phyloP scores from a whole-genome alignment of 371 early-diverging fungal genomes.

The Actinomucor elegans region DNA sequence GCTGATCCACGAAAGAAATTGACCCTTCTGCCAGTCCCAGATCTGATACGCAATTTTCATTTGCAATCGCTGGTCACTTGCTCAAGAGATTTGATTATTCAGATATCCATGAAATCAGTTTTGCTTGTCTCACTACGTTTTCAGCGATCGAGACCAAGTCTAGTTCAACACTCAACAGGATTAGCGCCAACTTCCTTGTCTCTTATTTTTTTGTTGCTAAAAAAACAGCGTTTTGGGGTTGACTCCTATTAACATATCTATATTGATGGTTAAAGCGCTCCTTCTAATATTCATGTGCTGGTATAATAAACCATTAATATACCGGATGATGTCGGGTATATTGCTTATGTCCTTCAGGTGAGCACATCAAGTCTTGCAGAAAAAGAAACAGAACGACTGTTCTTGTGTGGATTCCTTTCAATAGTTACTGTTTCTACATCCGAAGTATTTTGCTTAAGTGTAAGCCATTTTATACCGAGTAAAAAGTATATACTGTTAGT shows the following conservation, averaged over 20 bases:
- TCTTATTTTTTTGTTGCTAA: conserved; percentile 51
- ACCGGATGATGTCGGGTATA: conserved; percentile 51
- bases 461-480: neutral
- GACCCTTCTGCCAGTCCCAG: conserved; percentile 60
- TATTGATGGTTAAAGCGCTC: neutral
- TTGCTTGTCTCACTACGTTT: conserved; percentile 63
- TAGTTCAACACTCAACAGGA: conserved; percentile 6
- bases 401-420: conserved; percentile 67
- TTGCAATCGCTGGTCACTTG: conserved; percentile 66
- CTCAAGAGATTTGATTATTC: conserved; percentile 55
- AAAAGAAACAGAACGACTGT: conserved; percentile 61
- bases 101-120: conserved; percentile 60
- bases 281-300: conserved; percentile 1
- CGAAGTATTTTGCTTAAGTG: conserved; percentile 49
- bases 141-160: conserved; percentile 67
- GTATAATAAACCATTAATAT: conserved; percentile 35
- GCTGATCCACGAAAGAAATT: no score
- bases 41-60: conserved; percentile 69
- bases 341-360: conserved; percentile 62
- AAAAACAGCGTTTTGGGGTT: conserved; percentile 42
- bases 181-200: conserved; percentile 29
- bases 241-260: conserved; percentile 42
- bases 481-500: conserved; percentile 1
- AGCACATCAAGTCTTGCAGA: conserved; percentile 64
- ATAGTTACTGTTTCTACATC: conserved; percentile 57